Evolutionary conservation across 1,284 basidiomycete genomes (phyloP).

Genomic region (Apiotrichum veenhuisii): DNA sequence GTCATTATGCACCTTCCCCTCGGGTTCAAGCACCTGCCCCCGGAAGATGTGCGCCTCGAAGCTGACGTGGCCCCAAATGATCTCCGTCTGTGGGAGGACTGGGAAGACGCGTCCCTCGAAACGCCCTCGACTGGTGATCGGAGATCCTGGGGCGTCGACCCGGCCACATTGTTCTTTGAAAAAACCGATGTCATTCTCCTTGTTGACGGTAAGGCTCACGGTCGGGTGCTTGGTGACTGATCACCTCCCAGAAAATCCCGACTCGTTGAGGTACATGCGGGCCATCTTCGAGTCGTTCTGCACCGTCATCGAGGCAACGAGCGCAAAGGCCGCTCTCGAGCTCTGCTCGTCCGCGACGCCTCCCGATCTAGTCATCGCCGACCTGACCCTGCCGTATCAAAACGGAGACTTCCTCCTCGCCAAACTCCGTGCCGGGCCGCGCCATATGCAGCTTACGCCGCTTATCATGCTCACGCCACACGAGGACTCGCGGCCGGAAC

Average conservation of each 20-base stretch:
- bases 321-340: slow-evolving; percentile 48
- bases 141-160: slow-evolving; percentile 28
- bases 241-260: slow-evolving; percentile 25
- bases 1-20: not conserved
- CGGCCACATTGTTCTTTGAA: slow-evolving; percentile 38
- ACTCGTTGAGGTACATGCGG: slow-evolving; percentile 41
- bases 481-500: slow-evolving; percentile 30
- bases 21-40: not conserved
- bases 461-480: slow-evolving; percentile 43
- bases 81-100: not conserved
- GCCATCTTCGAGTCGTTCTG: slow-evolving; percentile 48
- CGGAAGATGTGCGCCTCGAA: slow-evolving; percentile 25
- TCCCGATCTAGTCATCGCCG: slow-evolving; percentile 47
- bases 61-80: slow-evolving; percentile 12
- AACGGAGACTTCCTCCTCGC: slow-evolving; percentile 36
- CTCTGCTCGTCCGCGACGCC: slow-evolving; percentile 25
- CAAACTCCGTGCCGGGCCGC: slow-evolving; percentile 21
- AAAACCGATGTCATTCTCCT: slow-evolving; percentile 43
- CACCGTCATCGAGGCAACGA: slow-evolving; percentile 45
- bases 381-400: slow-evolving; percentile 51
- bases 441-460: slow-evolving; percentile 26
- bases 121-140: slow-evolving; percentile 33
- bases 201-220: slow-evolving; percentile 35
- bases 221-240: not conserved
- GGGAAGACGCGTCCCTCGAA: not conserved